These are phyloP conservation scores for Dictyophora rubrovolvata DNA, from an alignment of 768 basidiomycete species.

Conservation along the genomic window DNA sequence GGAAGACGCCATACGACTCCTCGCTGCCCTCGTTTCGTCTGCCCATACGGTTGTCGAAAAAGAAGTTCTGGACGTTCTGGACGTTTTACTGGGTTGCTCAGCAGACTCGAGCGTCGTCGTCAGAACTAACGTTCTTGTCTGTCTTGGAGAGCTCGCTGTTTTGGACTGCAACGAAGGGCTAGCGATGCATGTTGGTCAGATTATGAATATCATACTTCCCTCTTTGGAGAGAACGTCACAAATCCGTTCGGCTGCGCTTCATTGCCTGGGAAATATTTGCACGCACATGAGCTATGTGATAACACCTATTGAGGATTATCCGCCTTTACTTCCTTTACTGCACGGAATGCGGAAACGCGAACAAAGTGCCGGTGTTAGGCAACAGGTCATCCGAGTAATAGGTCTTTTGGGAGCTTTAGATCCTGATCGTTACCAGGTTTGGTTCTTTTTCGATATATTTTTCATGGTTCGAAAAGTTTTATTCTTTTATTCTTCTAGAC, in stretches of 20 bases:
- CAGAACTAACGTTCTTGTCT: slow-evolving; percentile 31
- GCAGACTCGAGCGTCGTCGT: slow-evolving; percentile 28
- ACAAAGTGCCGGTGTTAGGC: slow-evolving; percentile 22
- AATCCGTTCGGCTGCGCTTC: slow-evolving; percentile 36
- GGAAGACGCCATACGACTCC: slow-evolving; percentile 34
- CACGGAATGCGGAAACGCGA: slow-evolving; percentile 34
- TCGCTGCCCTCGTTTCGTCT: slow-evolving; percentile 33
- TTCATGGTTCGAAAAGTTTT: background rate
- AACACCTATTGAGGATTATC: slow-evolving; percentile 35
- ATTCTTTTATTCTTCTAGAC: slow-evolving; percentile 35
- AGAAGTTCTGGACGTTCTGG: slow-evolving; percentile 35
- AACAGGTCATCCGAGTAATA: slow-evolving; percentile 38
- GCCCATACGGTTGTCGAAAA: slow-evolving; percentile 34
- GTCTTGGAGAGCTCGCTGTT: slow-evolving; percentile 35
- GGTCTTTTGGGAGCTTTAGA: slow-evolving; percentile 41
- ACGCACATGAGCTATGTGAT: slow-evolving; percentile 36
- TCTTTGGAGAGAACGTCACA: slow-evolving; percentile 27
- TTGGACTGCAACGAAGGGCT: slow-evolving; percentile 36
- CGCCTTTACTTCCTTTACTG: slow-evolving; percentile 31
- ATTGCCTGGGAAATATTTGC: slow-evolving; percentile 36
- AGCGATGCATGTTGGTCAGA: slow-evolving; percentile 26
- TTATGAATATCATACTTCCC: slow-evolving; percentile 34
- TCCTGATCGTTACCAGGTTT: slow-evolving; percentile 35
- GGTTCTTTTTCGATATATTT: slow-evolving; percentile 4
- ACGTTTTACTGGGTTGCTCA: slow-evolving; percentile 34